phyloP scores from a whole-genome alignment of 805 yeast species.

The Candida argentea region DNA sequence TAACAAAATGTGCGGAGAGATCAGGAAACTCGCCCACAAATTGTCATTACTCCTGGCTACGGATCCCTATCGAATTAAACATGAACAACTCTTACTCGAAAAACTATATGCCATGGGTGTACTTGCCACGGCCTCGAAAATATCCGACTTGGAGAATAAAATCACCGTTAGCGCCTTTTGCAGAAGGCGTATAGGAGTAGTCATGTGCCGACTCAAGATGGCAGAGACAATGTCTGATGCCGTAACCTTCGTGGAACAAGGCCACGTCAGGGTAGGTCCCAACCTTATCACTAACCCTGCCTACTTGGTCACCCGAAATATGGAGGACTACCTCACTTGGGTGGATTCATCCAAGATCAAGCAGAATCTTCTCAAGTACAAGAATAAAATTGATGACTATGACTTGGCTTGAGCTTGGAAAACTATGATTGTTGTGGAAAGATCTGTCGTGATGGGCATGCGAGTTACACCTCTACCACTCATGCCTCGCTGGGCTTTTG shows the following conservation, averaged over 20 bases:
- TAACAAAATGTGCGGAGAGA: conserved; percentile 85
- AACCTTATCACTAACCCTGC: conserved; percentile 94
- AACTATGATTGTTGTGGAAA: neutral
- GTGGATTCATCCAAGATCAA: conserved; percentile 93
- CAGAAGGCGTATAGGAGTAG: conserved; percentile 85
- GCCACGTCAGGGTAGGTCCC: conserved; percentile 96
- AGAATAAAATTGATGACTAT: conserved; percentile 58
- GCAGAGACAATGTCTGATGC: conserved; percentile 85
- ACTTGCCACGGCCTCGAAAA: conserved; percentile 77
- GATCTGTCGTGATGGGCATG: no score
- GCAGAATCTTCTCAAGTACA: conserved; percentile 77
- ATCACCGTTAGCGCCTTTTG: conserved; percentile 89
- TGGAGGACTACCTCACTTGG: conserved; percentile 98
- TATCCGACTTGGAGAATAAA: conserved; percentile 85
- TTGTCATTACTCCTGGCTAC: conserved; percentile 76
- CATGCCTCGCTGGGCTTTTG: no score
- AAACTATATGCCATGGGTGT: conserved; percentile 86
- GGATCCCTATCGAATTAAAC: conserved; percentile 80
- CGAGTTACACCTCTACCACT: no score
- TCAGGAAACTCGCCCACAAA: conserved; percentile 79
- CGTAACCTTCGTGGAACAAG: conserved; percentile 87
- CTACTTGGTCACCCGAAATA: conserved; percentile 77
- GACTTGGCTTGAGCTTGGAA: conserved; percentile 27
- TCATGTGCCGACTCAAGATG: conserved; percentile 91
- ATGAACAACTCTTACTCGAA: conserved; percentile 80